Base-by-base conservation (phyloP, 2,329 filamentous ascomycete species). In the Fonsecaea erecta region DNA sequence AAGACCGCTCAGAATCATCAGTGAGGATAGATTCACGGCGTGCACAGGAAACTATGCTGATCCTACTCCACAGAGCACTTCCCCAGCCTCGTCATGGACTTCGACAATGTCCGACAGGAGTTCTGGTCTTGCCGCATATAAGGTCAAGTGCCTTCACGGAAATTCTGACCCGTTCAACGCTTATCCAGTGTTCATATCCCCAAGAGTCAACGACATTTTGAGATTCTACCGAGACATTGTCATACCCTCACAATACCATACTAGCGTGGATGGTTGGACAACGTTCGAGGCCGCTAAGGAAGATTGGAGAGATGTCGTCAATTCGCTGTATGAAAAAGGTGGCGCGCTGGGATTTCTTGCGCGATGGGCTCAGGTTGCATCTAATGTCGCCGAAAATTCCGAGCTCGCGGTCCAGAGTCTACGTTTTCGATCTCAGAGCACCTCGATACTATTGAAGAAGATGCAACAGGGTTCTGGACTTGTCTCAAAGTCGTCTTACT, bases 181-280 rank as follows among this genome's bases (percentile, higher is more conserved):
- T 26, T 59, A 59, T 37, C 37, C 56, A 1, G n/a, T 59, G 18
- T 12, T 30, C 12, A 51, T 59, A 11, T 59, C 56, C 2, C 32
- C 56, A 3, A 32, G 56, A 51, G 40, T 59, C 24, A 59, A 59
- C 28, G 56, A 51, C 28, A 59, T 59, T 26, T 37, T 59, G 9
- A 30, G 56, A 32, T 59, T 59, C 40, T 59, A 59, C 21, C 56
- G 56, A n/a, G 56, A 59, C 56, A 59, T 59, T 16, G 56, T 59
- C 37, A 35, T 59, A 5, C 56, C 56, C 5, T 51, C 56, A 11
- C 56, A 59, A 51, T 59, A 59, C 11, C 56, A 59, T 18, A 59
- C 56, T 18, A 11, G 37, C 6, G 11, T 21, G 14, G 56, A 59
- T n/a, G 56, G 56, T 14, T 59, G 56, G 56, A 40, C 24, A 46